phyloP scores from a whole-genome alignment of 345 rosid species.

The Gossypium rotundifolium region DNA sequence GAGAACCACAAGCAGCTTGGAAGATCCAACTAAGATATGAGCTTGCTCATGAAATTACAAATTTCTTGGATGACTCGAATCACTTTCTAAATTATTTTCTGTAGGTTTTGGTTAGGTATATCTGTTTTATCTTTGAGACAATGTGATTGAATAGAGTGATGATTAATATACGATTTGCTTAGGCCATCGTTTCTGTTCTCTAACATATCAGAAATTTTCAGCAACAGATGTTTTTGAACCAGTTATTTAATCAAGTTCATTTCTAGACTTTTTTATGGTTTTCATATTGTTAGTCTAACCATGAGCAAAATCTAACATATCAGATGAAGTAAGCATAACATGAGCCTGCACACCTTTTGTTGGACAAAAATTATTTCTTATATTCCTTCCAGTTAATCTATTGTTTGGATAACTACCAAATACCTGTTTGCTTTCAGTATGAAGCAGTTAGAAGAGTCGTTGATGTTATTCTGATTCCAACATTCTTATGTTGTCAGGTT shows the following conservation, averaged over 20 bases:
- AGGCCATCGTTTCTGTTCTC: neutral
- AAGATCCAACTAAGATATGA: neutral
- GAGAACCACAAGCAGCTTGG: neutral
- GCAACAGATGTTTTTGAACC: neutral
- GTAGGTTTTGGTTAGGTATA: neutral
- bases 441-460: slow-evolving; percentile 80
- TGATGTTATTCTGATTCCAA: slow-evolving; percentile 92
- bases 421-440: slow-evolving; percentile 42
- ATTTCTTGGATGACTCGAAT: neutral
- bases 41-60: neutral
- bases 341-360: neutral
- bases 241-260: neutral
- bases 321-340: neutral
- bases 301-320: neutral
- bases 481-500: slow-evolving; percentile 96
- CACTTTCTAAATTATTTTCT: neutral
- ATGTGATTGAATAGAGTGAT: neutral
- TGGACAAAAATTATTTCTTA: neutral
- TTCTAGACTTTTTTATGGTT: neutral
- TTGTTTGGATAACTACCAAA: neutral
- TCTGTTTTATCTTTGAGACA: neutral
- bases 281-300: neutral
- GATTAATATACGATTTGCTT: neutral
- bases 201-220: neutral
- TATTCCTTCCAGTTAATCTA: neutral